Evolutionary conservation across 257 asterid genomes (phyloP), one percentile per base, ranked within the genome.

Genomic region (Gardenia jasminoides): DNA sequence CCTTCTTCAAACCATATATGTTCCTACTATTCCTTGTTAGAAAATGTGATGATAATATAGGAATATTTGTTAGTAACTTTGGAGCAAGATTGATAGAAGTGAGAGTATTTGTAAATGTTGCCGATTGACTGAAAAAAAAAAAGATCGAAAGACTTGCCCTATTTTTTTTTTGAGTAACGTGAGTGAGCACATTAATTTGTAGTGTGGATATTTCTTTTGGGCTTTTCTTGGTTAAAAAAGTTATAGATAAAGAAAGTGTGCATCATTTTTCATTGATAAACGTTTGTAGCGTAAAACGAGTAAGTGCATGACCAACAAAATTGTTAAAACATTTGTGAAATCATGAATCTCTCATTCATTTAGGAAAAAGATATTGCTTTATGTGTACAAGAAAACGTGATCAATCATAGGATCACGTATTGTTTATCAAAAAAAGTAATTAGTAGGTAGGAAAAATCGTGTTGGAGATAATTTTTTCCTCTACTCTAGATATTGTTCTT

Each of bases 31-130:
- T 17, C 20, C 5, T 47, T 72, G 56, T 47, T 22, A 0, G 11
- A 73, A 75, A 75, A n/a, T 31, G 41, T 75, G 46, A 59, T 75
- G n/a, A n/a, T 41, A 24, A 39, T 3, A 36, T n/a, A n/a, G n/a
- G n/a, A n/a, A n/a, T n/a, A n/a, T n/a, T n/a, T n/a, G 10, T 13
- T 19, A 4, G 64, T 17, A 61, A 72, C 1, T 26, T 26, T 0
- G 4, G 6, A 24, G 46, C 28, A 26, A 46, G 12, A 71, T 47
- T 47, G 19, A 26, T 26, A 0, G 6, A 11, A 31, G 43, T 26
- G 41, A 6, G 6, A 24, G 24, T 48, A 3, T 46, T 46, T 16
- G 36, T 16, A 36, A 36, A 36, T 36, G 41, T 36, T 36, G 39
- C 3, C 39, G 39, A 36, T 36, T 36, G 39, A 36, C 3, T 36